Percentiles rank a stretch among this genome's conserved stretches.
phyloP scores from a whole-genome alignment of 768 basidiomycete genomes.

The Albatrellus ellisii region DNA sequence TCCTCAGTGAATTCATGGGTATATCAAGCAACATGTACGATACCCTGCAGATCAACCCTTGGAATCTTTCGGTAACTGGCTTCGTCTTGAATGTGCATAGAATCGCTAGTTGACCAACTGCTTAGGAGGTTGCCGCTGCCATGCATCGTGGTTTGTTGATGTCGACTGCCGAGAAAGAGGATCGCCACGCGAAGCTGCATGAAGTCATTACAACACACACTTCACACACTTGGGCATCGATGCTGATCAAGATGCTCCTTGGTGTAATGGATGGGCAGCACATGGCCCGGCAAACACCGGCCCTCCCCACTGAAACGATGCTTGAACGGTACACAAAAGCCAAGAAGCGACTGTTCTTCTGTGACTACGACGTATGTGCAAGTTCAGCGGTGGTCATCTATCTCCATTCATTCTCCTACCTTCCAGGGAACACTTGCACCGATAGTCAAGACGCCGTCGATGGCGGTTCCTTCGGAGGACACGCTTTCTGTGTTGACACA shows the following conservation, averaged over 20 bases:
- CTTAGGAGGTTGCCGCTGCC: slow-evolving; percentile 72
- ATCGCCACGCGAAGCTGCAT: slow-evolving; percentile 65
- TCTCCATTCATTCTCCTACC: not conserved
- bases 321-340: slow-evolving; percentile 56
- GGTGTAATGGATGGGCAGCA: slow-evolving; percentile 69
- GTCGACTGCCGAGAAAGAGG: slow-evolving; percentile 60
- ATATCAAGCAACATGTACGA: slow-evolving; percentile 87
- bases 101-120: not conserved
- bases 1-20: slow-evolving; percentile 96
- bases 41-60: slow-evolving; percentile 88
- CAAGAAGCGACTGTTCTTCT: slow-evolving; percentile 78
- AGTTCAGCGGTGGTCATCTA: not conserved
- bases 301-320: slow-evolving; percentile 44
- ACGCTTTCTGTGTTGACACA: slow-evolving; percentile 63
- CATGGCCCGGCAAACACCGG: slow-evolving; percentile 75
- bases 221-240: slow-evolving; percentile 88
- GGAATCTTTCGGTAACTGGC: slow-evolving; percentile 73
- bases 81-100: not conserved
- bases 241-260: slow-evolving; percentile 79
- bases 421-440: slow-evolving; percentile 86
- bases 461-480: slow-evolving; percentile 66
- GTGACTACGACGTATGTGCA: slow-evolving; percentile 83
- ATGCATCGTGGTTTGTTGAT: slow-evolving; percentile 84
- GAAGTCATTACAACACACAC: slow-evolving; percentile 87
- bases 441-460: slow-evolving; percentile 87